A percentile compares a stretch with the other conserved stretches of the same genome.
Evolutionary conservation across 352 stramenopile species (phyloP).

Genomic region (Peronosclerospora sorghi): DNA sequence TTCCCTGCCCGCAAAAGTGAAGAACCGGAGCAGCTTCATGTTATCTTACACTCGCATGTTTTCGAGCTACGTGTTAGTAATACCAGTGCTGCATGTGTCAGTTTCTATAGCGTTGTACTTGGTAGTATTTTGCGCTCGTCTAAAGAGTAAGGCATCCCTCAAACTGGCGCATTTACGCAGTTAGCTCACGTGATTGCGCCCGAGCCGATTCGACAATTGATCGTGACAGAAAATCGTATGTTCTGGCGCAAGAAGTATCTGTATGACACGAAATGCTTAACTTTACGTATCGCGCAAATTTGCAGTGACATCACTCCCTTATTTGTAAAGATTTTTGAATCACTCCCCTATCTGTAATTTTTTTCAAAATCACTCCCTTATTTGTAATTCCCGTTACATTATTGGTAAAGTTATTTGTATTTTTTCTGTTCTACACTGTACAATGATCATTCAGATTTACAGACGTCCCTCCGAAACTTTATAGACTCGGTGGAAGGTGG

Average conservation of each 20-base stretch:
- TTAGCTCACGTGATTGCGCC: constrained; percentile 46
- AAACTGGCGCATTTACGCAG: constrained; percentile 37
- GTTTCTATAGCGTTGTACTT: constrained; percentile 20
- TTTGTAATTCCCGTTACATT: too few species aligned
- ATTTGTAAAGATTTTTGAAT: too few species aligned
- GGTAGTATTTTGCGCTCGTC: constrained; percentile 27
- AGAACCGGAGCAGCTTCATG: constrained; percentile 84
- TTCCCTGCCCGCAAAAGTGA: constrained; percentile 56
- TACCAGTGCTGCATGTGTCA: constrained; percentile 14
- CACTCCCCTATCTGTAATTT: too few species aligned
- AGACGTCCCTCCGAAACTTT: too few species aligned
- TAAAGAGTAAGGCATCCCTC: constrained; percentile 19
- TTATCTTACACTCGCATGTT: constrained; percentile 65
- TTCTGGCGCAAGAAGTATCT: constrained; percentile 85
- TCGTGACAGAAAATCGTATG: constrained; percentile 71
- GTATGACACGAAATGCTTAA: constrained; percentile 58
- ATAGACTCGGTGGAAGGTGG: too few species aligned
- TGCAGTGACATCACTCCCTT: too few species aligned
- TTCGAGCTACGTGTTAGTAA: constrained; percentile 21
- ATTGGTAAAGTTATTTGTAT: too few species aligned
- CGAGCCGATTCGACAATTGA: constrained; percentile 59
- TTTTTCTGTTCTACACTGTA: too few species aligned
- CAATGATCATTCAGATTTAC: too few species aligned
- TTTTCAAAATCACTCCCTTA: too few species aligned
- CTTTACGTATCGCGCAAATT: too few species aligned